Evolutionary conservation across 805 yeast genomes (phyloP).

Genomic region (Metschnikowia anglica): DNA sequence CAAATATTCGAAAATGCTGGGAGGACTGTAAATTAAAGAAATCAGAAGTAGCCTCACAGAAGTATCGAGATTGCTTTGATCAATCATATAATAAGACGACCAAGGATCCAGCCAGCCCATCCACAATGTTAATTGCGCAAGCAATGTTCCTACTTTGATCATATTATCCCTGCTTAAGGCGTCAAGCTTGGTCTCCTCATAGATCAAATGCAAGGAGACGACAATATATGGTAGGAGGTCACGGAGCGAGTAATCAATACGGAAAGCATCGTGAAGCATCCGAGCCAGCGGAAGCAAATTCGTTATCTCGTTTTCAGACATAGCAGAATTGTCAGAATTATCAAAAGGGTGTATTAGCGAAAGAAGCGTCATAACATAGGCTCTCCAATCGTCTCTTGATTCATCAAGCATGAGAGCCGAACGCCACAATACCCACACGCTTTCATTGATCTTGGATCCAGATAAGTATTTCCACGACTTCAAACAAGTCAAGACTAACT

Average conservation of each 20-base stretch:
- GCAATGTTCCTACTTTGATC: slow-evolving; percentile 47
- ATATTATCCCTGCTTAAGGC: slow-evolving; percentile 39
- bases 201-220: slow-evolving; percentile 66
- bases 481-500: slow-evolving; percentile 47
- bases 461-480: slow-evolving; percentile 51
- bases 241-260: slow-evolving; percentile 42
- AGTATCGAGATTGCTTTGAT: slow-evolving; percentile 34
- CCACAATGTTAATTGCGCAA: slow-evolving; percentile 63
- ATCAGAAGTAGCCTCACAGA: slow-evolving; percentile 43
- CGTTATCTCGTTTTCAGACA: slow-evolving; percentile 30
- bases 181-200: slow-evolving; percentile 73
- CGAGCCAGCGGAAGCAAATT: slow-evolving; percentile 33
- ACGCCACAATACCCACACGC: slow-evolving; percentile 64
- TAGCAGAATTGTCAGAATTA: slow-evolving; percentile 12
- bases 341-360: slow-evolving; percentile 51
- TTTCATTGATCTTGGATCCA: slow-evolving; percentile 57
- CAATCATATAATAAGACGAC: slow-evolving; percentile 54
- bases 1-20: slow-evolving; percentile 56
- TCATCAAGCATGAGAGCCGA: slow-evolving; percentile 47
- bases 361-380: slow-evolving; percentile 52
- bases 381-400: slow-evolving; percentile 55
- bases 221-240: slow-evolving; percentile 62
- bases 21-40: slow-evolving; percentile 54
- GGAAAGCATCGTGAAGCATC: slow-evolving; percentile 25
- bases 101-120: slow-evolving; percentile 74